Evolutionary conservation across 208 protist species (phyloP).

Genomic region (Leishmania gerbilli): DNA sequence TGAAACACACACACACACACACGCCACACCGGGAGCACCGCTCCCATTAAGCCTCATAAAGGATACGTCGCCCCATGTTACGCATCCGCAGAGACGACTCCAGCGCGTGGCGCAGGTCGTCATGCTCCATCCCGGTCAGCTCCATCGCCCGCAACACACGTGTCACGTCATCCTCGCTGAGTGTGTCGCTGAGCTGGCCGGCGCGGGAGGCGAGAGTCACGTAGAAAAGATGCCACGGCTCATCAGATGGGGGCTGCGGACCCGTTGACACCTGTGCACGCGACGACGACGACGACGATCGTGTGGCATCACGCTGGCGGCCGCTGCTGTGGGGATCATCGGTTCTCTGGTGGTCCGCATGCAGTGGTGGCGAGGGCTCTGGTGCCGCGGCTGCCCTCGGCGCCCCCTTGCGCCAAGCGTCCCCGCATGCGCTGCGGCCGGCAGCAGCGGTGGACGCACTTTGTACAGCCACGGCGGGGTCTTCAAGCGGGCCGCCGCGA

Average conservation of each 20-base stretch:
- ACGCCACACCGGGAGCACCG: background rate
- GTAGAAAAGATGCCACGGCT: slow-evolving; percentile 40
- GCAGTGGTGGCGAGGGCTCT: background rate
- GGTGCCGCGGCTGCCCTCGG: background rate
- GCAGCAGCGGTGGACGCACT: slow-evolving; percentile 10
- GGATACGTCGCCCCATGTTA: slow-evolving; percentile 28
- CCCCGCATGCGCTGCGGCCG: background rate
- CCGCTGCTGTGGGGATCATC: background rate
- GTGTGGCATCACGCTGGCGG: background rate
- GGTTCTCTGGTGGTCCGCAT: background rate
- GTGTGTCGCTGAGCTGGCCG: slow-evolving; percentile 48
- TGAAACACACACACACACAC: background rate
- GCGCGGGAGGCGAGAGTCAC: slow-evolving; percentile 56
- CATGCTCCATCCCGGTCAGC: slow-evolving; percentile 54
- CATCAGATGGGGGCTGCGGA: background rate
- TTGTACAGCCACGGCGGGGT: slow-evolving; percentile 5
- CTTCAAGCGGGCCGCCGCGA: background rate
- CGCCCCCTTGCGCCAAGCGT: background rate
- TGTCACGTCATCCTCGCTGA: slow-evolving; percentile 57
- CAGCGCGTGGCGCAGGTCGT: slow-evolving; percentile 50
- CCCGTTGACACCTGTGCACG: background rate
- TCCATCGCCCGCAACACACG: slow-evolving; percentile 66
- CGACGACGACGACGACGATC: background rate
- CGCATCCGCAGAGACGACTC: slow-evolving; percentile 69
- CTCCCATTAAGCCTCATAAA: slow-evolving; percentile 21